A percentile compares a stretch with the other conserved stretches of the same genome.
Conservation (phyloP, 2,329 filamentous ascomycete genomes). For the Botrytis deweyae region DNA sequence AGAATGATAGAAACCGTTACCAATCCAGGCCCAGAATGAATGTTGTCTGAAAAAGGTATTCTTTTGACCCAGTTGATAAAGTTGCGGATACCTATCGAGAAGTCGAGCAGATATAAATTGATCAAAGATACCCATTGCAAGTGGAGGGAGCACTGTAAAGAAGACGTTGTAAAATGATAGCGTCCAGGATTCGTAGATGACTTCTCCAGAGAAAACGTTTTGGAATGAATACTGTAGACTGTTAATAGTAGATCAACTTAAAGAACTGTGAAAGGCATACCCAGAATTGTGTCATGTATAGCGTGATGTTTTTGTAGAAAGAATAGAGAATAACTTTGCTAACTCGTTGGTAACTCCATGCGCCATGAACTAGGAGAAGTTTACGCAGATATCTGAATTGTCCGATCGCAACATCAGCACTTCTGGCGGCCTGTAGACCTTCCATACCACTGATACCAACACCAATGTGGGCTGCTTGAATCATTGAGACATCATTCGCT, state of each 20-base stretch:
- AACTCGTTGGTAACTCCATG: slow-evolving; percentile 96
- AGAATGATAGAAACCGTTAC: slow-evolving; percentile 94
- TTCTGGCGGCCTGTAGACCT: slow-evolving; percentile 92
- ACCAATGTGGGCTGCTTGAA: slow-evolving; percentile 96
- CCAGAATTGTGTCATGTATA: slow-evolving; percentile 99
- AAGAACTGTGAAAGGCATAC: slow-evolving; percentile 50
- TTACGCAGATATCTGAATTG: slow-evolving; percentile 96
- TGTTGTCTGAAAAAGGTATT: slow-evolving; percentile 92
- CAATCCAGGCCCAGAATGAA: slow-evolving; percentile 90
- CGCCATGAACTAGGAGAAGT: slow-evolving; percentile 88
- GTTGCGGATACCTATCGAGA: slow-evolving; percentile 91
- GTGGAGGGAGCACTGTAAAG: slow-evolving; percentile 89
- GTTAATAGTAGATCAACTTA: slow-evolving; percentile 27
- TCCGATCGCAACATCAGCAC: slow-evolving; percentile 91
- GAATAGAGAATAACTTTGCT: slow-evolving; percentile 97
- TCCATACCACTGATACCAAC: slow-evolving; percentile 97
- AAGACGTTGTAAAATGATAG: slow-evolving; percentile 99
- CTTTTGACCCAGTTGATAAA: slow-evolving; percentile 90
- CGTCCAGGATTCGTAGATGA: slow-evolving; percentile 99
- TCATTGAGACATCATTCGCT: slow-evolving; percentile 99
- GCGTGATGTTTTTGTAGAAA: slow-evolving; percentile 98
- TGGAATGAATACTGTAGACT: slow-evolving; percentile 80
- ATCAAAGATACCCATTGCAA: slow-evolving; percentile 94
- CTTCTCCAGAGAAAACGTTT: slow-evolving; percentile 95
- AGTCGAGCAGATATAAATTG: slow-evolving; percentile 95